Evolutionary conservation across 1,284 basidiomycete genomes (phyloP).

Genomic region (Apiotrichum gamsii): DNA sequence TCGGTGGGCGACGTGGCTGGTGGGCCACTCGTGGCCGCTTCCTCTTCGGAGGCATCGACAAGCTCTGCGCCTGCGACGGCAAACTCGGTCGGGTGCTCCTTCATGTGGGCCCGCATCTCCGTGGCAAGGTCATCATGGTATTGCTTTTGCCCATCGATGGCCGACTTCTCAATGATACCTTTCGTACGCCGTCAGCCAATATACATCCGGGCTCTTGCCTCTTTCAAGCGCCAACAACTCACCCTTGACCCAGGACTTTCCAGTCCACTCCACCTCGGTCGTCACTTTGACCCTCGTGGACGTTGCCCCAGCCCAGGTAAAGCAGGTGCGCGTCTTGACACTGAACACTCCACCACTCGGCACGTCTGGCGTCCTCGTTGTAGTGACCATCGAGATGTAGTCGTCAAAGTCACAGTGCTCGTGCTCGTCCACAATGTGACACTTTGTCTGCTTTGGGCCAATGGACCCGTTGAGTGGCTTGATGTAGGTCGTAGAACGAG

Average conservation of each 20-base stretch:
- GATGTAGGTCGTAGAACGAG: conserved; percentile 88
- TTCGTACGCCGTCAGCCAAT: background rate
- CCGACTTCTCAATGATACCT: conserved; percentile 90
- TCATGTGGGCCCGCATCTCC: conserved; percentile 80
- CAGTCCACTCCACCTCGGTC: conserved; percentile 91
- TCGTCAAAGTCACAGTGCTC: conserved; percentile 77
- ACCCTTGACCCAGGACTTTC: conserved; percentile 94
- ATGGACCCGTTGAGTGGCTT: conserved; percentile 83
- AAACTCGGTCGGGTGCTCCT: conserved; percentile 82
- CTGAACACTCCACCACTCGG: conserved; percentile 85
- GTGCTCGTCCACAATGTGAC: conserved; percentile 82
- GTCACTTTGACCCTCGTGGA: conserved; percentile 77
- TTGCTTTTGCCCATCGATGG: conserved; percentile 87
- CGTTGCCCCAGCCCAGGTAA: conserved; percentile 83
- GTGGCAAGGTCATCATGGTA: conserved; percentile 80
- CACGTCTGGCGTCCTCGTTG: conserved; percentile 89
- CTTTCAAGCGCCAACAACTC: conserved; percentile 39
- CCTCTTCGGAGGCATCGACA: conserved; percentile 13
- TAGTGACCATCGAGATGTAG: conserved; percentile 76
- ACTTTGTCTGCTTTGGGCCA: conserved; percentile 92
- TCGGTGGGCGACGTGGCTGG: conserved; percentile 12
- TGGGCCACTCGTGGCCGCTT: background rate
- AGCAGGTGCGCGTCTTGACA: conserved; percentile 88
- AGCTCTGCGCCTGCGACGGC: conserved; percentile 63
- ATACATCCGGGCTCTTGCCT: background rate